Evolutionary conservation across 2,329 filamentous ascomycete genomes (phyloP).

Genomic region (Pestalotiopsis sp.): DNA sequence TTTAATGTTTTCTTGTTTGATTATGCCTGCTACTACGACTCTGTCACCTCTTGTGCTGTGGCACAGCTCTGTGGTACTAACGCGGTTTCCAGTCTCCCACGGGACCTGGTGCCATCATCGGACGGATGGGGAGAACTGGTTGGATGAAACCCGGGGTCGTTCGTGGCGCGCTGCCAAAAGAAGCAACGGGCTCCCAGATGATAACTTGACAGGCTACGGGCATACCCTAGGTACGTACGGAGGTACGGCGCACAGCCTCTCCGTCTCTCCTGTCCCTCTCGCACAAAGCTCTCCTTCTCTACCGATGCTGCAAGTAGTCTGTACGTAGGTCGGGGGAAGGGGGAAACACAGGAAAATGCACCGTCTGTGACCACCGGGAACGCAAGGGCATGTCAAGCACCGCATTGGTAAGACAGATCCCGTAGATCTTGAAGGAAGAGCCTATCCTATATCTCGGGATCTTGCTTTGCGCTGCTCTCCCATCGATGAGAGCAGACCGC

Average conservation of each 20-base stretch:
- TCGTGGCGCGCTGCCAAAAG: constrained; percentile 1
- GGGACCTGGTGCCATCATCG: constrained; percentile 15
- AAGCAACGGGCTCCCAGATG: constrained; percentile 1
- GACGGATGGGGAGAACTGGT: constrained; percentile 13
- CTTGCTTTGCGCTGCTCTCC: not conserved
- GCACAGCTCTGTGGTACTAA: constrained; percentile 5
- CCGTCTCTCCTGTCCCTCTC: not conserved
- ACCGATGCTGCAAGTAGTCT: not conserved
- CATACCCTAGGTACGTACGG: not conserved
- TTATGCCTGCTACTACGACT: not conserved
- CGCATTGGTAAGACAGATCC: not conserved
- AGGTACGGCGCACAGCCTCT: not conserved
- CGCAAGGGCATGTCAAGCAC: not conserved
- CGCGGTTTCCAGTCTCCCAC: constrained; percentile 16
- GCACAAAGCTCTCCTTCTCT: too few species aligned
- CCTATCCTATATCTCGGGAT: constrained; percentile 12
- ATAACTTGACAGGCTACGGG: constrained; percentile 13
- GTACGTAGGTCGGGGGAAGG: not conserved
- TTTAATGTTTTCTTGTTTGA: not conserved
- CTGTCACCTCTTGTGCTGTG: not conserved
- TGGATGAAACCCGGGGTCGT: constrained; percentile 14
- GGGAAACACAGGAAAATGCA: not conserved
- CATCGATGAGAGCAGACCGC: not conserved
- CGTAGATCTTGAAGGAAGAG: not conserved
- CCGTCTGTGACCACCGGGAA: constrained; percentile 13